These are phyloP conservation scores for Dryadomyces quercus-mongolicae DNA, from an alignment of 2,329 filamentous ascomycete genomes.

Conservation along the genomic window DNA sequence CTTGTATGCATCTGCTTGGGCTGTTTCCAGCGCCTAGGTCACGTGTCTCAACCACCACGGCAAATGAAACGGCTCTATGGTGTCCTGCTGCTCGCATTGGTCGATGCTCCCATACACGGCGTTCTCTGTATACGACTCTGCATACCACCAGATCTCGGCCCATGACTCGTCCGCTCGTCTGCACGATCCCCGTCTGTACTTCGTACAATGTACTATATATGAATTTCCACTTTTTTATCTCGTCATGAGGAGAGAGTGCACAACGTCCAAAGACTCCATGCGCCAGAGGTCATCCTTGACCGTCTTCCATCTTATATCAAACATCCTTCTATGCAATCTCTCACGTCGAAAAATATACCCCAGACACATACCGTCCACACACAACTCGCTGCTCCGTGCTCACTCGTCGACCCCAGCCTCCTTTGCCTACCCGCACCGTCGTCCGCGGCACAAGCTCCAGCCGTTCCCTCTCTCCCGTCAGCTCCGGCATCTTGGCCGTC, in stretches of 20 bases:
- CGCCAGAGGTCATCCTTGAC: background rate
- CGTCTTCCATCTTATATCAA: background rate
- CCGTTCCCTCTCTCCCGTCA: slow-evolving; percentile 31
- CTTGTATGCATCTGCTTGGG: no score
- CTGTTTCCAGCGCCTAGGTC: no score
- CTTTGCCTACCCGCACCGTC: slow-evolving; percentile 51
- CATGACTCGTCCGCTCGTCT: no score
- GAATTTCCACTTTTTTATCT: background rate
- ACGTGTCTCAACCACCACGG: no score
- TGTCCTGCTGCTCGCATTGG: no score
- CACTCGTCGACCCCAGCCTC: slow-evolving; percentile 52
- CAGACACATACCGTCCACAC: slow-evolving; percentile 72
- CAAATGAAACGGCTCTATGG: no score
- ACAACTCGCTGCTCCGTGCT: slow-evolving; percentile 78
- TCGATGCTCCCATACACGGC: no score
- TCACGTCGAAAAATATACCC: slow-evolving; percentile 55
- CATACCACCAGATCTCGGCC: no score
- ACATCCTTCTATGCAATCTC: background rate
- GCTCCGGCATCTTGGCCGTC: slow-evolving; percentile 37
- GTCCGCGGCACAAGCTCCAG: slow-evolving; percentile 71
- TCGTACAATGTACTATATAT: background rate
- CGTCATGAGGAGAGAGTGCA: background rate
- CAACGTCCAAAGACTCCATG: background rate
- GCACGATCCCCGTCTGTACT: no score
- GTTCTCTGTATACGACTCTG: no score